Conservation (phyloP, 2,329 filamentous ascomycete species). For the Myriosclerotinia duriaeana region DNA sequence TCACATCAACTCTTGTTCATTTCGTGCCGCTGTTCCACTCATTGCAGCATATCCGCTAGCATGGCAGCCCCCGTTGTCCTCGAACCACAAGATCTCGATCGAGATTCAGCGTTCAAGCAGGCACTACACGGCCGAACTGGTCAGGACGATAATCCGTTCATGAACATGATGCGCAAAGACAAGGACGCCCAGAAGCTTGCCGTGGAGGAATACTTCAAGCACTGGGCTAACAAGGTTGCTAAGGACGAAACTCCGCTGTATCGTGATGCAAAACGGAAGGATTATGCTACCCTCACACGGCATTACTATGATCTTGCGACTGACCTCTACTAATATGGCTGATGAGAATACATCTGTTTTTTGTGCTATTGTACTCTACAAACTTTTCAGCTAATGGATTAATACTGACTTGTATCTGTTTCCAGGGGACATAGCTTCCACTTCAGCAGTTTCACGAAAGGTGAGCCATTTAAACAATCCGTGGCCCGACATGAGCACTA, state of each 20-base stretch:
- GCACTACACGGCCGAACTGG: slow-evolving; percentile 75
- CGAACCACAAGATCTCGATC: slow-evolving; percentile 77
- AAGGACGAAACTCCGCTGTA: slow-evolving; percentile 79
- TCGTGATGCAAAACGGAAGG: slow-evolving; percentile 74
- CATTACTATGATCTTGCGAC: slow-evolving; percentile 99
- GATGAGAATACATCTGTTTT: slow-evolving; percentile 47
- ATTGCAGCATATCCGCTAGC: neutral
- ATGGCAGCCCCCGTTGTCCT: slow-evolving; percentile 47
- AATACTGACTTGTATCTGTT: slow-evolving; percentile 60
- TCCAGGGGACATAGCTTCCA: slow-evolving; percentile 85
- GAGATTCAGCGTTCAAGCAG: slow-evolving; percentile 90
- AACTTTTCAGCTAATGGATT: neutral
- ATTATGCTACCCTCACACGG: slow-evolving; percentile 91
- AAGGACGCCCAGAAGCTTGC: slow-evolving; percentile 74
- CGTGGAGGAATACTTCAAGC: slow-evolving; percentile 55
- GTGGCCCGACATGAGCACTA: slow-evolving; percentile 98
- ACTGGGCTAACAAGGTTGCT: slow-evolving; percentile 61
- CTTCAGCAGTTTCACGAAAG: slow-evolving; percentile 88
- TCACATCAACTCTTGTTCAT: neutral
- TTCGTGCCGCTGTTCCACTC: neutral
- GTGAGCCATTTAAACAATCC: slow-evolving; percentile 84
- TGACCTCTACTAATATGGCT: slow-evolving; percentile 94
- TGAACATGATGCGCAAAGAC: slow-evolving; percentile 85
- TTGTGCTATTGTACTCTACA: neutral
- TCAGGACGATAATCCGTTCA: slow-evolving; percentile 68